phyloP scores from a whole-genome alignment of 768 basidiomycete genomes.

The Leccinum olivaceopallidum region DNA sequence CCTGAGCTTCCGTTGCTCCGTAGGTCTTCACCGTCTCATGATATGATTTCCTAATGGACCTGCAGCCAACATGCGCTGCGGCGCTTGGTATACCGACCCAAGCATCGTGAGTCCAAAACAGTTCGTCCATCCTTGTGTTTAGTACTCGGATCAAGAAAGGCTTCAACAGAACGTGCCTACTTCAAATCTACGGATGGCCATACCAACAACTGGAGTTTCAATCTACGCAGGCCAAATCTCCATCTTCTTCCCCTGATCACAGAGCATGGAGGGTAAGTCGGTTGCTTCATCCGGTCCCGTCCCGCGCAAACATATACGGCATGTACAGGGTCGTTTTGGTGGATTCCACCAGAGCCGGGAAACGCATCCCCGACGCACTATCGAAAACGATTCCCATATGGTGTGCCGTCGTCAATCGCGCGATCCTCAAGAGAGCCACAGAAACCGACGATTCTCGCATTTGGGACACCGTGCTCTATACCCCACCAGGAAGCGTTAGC shows the following conservation, averaged over 20 bases:
- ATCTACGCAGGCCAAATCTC: slow-evolving; percentile 80
- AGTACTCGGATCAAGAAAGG: slow-evolving; percentile 3
- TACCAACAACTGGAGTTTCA: slow-evolving; percentile 82
- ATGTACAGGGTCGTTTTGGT: slow-evolving; percentile 71
- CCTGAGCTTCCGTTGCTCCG: slow-evolving; percentile 56
- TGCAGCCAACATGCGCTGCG: slow-evolving; percentile 88
- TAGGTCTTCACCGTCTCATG: slow-evolving; percentile 28
- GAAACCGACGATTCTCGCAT: slow-evolving; percentile 3
- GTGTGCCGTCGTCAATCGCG: slow-evolving; percentile 87
- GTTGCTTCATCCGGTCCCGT: neutral
- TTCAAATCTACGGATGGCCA: slow-evolving; percentile 95
- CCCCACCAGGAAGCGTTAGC: slow-evolving; percentile 68
- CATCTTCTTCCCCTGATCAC: slow-evolving; percentile 65
- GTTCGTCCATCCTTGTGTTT: neutral
- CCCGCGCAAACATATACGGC: neutral
- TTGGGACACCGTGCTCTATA: slow-evolving; percentile 68
- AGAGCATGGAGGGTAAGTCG: slow-evolving; percentile 57
- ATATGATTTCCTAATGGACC: neutral
- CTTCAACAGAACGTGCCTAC: slow-evolving; percentile 49
- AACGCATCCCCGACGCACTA: slow-evolving; percentile 91
- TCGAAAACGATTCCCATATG: slow-evolving; percentile 94
- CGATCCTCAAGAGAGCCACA: slow-evolving; percentile 33
- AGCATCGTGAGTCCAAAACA: slow-evolving; percentile 42
- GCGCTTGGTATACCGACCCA: slow-evolving; percentile 91
- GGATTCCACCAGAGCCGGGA: slow-evolving; percentile 91